These are phyloP conservation scores for Phytophthora chlamydospora DNA, from an alignment of 352 stramenopile species.

Conservation along the genomic window DNA sequence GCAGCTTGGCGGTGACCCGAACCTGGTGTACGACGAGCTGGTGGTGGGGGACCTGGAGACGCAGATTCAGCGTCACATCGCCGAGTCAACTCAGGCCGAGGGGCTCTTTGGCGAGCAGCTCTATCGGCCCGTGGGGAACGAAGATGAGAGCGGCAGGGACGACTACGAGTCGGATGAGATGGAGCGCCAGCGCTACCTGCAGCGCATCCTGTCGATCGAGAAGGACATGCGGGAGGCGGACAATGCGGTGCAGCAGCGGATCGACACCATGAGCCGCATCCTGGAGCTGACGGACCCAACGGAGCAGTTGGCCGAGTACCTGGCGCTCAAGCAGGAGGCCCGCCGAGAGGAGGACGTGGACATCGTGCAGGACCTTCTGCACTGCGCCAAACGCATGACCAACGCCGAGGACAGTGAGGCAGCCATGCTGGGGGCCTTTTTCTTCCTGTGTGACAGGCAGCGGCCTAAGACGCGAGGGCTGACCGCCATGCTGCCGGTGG, in stretches of 20 bases:
- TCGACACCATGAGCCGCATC: slow-evolving; percentile 65
- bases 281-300: slow-evolving; percentile 55
- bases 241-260: slow-evolving; percentile 43
- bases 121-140: slow-evolving; percentile 18
- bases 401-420: slow-evolving; percentile 58
- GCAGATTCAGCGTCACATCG: slow-evolving; percentile 36
- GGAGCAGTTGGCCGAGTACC: slow-evolving; percentile 69
- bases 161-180: slow-evolving; percentile 32
- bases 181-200: slow-evolving; percentile 53
- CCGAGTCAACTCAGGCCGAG: slow-evolving; percentile 20
- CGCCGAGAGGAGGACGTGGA: slow-evolving; percentile 34
- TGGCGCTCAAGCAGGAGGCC: slow-evolving; percentile 54
- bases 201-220: slow-evolving; percentile 45
- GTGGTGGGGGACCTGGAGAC: slow-evolving; percentile 41
- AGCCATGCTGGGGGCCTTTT: slow-evolving; percentile 64
- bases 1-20: slow-evolving; percentile 51
- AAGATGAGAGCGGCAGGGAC: slow-evolving; percentile 1
- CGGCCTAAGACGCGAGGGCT: slow-evolving; percentile 27
- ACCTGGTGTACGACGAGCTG: slow-evolving; percentile 62
- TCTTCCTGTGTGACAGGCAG: slow-evolving; percentile 56
- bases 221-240: slow-evolving; percentile 44
- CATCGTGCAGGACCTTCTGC: slow-evolving; percentile 58
- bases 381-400: slow-evolving; percentile 53
- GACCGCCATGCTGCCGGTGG: slow-evolving; percentile 54
- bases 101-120: slow-evolving; percentile 30